Evolutionary conservation across 2,329 filamentous ascomycete species (phyloP).

Genomic region (Lomentospora prolificans): DNA sequence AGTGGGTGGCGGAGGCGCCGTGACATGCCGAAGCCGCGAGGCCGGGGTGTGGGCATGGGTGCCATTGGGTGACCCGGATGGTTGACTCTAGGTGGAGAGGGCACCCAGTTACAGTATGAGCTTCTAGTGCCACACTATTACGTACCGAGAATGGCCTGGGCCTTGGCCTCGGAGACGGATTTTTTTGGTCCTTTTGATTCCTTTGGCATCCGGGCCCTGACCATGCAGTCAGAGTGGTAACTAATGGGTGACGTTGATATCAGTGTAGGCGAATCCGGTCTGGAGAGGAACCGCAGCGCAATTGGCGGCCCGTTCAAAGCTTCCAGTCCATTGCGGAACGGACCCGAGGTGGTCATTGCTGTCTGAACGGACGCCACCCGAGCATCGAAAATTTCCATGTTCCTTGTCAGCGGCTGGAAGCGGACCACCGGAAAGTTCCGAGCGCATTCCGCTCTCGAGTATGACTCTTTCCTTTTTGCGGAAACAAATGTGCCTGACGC

Average conservation of each 20-base stretch:
- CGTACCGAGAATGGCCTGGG: constrained; percentile 4
- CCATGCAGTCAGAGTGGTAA: background rate
- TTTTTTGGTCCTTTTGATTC: background rate
- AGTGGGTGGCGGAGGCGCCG: background rate
- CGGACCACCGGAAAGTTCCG: background rate
- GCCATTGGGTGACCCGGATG: background rate
- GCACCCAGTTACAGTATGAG: background rate
- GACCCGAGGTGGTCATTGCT: too few relatives aligned
- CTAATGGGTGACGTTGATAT: too few relatives aligned
- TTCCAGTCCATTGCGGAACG: too few relatives aligned
- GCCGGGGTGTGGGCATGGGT: background rate
- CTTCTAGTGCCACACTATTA: constrained; percentile 4
- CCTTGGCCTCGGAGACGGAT: background rate
- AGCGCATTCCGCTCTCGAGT: background rate
- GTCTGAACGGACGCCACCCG: background rate
- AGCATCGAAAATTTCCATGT: too few relatives aligned
- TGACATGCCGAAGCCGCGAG: background rate
- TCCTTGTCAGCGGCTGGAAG: background rate
- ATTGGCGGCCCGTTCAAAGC: too few relatives aligned
- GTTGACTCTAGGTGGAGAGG: background rate
- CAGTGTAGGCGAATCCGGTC: too few relatives aligned
- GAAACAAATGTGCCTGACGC: background rate
- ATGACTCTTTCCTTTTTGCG: background rate
- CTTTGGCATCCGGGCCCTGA: background rate
- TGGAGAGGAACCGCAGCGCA: too few relatives aligned